phyloP scores from a whole-genome alignment of 2,329 filamentous ascomycete species.

The Aureobasidium musti region DNA sequence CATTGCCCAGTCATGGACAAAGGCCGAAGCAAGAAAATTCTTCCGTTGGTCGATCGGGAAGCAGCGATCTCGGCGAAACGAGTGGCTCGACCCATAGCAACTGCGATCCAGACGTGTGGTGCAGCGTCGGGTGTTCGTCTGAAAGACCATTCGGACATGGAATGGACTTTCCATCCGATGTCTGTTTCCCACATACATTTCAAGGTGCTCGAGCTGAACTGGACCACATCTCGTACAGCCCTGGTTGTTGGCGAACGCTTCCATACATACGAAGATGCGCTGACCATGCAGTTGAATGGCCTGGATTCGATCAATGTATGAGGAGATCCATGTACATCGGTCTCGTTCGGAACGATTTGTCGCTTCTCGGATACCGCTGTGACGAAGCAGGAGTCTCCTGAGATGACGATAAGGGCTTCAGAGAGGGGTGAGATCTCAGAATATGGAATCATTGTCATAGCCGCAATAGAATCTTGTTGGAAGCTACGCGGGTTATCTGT shows the following conservation, averaged over 20 bases:
- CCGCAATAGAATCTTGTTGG: slow-evolving; percentile 42
- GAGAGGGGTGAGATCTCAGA: not conserved
- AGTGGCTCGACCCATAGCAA: slow-evolving; percentile 48
- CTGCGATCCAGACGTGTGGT: slow-evolving; percentile 62
- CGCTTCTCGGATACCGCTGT: slow-evolving; percentile 49
- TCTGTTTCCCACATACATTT: slow-evolving; percentile 49
- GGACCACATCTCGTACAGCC: slow-evolving; percentile 4
- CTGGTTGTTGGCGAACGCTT: slow-evolving; percentile 33
- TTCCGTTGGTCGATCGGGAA: slow-evolving; percentile 45
- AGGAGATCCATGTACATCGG: slow-evolving; percentile 47
- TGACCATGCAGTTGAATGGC: slow-evolving; percentile 52
- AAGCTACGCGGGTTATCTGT: slow-evolving; percentile 38
- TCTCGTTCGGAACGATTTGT: slow-evolving; percentile 47
- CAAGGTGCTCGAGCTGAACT: slow-evolving; percentile 4
- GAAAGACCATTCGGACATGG: slow-evolving; percentile 66
- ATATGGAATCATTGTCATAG: slow-evolving; percentile 21
- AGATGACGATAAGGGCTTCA: not conserved
- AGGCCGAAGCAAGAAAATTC: slow-evolving; percentile 47
- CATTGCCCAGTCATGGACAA: slow-evolving; percentile 46
- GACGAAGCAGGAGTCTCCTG: slow-evolving; percentile 48
- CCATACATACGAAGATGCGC: slow-evolving; percentile 48
- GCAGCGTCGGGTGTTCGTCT: slow-evolving; percentile 32
- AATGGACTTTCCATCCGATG: slow-evolving; percentile 60
- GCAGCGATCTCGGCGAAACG: not conserved
- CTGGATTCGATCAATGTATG: slow-evolving; percentile 49